These are phyloP conservation scores for Kuraishia ogatae DNA, from an alignment of 805 yeast genomes.

Conservation along the genomic window DNA sequence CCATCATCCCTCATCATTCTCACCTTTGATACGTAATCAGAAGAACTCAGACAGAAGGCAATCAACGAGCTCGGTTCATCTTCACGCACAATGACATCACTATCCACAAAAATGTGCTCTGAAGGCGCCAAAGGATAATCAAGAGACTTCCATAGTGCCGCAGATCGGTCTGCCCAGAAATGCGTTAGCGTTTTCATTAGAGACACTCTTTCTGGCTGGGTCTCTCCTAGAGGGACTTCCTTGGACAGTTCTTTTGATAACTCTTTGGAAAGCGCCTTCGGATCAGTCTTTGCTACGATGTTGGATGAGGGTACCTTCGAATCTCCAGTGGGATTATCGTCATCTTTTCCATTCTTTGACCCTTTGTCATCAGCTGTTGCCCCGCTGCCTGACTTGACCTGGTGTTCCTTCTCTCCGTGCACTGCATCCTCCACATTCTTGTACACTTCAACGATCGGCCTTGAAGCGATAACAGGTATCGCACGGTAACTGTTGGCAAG, in stretches of 20 bases:
- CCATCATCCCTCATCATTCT: constrained; percentile 8
- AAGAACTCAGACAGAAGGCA: constrained; percentile 83
- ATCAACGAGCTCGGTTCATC: constrained; percentile 94
- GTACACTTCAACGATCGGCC: constrained; percentile 87
- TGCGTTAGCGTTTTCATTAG: constrained; percentile 75
- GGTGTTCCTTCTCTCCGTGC: constrained; percentile 25
- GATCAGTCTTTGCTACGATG: constrained; percentile 6
- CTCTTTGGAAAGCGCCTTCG: constrained; percentile 4
- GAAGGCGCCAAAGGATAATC: constrained; percentile 71
- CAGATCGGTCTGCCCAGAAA: constrained; percentile 97
- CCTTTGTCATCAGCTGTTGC: neutral
- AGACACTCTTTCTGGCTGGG: constrained; percentile 62
- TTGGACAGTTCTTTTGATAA: neutral
- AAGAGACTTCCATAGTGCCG: constrained; percentile 89
- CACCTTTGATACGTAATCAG: constrained; percentile 52
- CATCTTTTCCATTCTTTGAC: neutral
- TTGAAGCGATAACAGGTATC: constrained; percentile 60
- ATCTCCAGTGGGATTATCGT: neutral
- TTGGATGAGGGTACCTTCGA: constrained; percentile 1
- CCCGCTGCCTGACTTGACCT: neutral
- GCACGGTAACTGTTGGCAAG: constrained; percentile 53
- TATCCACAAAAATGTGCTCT: constrained; percentile 90
- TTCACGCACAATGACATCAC: constrained; percentile 88
- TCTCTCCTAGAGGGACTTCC: constrained; percentile 13
- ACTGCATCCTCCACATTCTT: constrained; percentile 86